Evolutionary conservation across 2,329 filamentous ascomycete species (phyloP), one percentile per base, ranked within the genome.

Genomic region (Fusarium pseudonygamai): DNA sequence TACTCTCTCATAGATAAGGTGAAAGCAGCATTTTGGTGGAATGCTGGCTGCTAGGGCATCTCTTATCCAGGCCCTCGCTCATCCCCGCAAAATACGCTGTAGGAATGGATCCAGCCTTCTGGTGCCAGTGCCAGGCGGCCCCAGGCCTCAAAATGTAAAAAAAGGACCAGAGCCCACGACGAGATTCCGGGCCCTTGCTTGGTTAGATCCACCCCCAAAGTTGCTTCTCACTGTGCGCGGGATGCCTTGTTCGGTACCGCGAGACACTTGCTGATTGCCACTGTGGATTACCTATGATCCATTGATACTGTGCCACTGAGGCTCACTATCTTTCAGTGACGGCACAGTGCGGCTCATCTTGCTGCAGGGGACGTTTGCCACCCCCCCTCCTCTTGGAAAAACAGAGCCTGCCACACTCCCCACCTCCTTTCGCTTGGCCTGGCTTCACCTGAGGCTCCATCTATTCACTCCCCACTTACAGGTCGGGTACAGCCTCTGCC

Each of bases 371-470:
- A 20, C 5, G n/a, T 22, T 47, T 58, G 55, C 62, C 55, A 56
- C 66, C 16, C 67, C 62, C 56, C 56, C 42, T 34, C 57, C 57
- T 52, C 9, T 37, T 40, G 32, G 52, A 18, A 39, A 53, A 37
- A 16, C 18, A 47, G 26, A 64, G 57, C 64, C 67, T 42, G 52
- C 61, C 58, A 49, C 65, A 58, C 60, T 39, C 61, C 60, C 47
- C 62, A 49, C 56, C 62, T 34, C 53, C 37, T 47, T 47, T 34
- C 55, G n/a, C 60, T 57, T 57, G 32, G n/a, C 55, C 42, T 58
- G 42, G 45, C 61, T 69, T 69, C 64, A 72, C 69, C 70, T 72
- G 69, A 72, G 68, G 69, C 64, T 72, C 64, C 64, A 72, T 62
- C 67, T 42, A 65, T 49, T 52, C 52, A 69, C 69, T 64, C 67